phyloP scores from a whole-genome alignment of 805 yeast genomes.

The Candida vaughaniae region DNA sequence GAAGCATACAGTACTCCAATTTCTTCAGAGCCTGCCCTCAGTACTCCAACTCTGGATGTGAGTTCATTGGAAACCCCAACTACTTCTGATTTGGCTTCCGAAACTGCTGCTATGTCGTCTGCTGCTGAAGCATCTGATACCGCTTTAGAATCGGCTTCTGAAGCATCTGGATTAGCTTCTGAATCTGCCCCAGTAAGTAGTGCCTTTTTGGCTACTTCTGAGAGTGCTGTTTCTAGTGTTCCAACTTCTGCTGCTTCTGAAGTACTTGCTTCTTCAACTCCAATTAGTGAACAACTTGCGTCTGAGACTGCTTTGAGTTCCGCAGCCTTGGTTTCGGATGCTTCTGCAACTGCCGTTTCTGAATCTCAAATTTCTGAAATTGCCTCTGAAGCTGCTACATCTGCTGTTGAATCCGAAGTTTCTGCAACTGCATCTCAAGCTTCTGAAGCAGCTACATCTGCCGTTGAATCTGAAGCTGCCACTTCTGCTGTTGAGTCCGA shows the following conservation, averaged over 20 bases:
- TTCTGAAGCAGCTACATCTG: constrained; percentile 5
- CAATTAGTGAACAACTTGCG: not conserved
- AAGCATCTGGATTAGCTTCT: not conserved
- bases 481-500: constrained; percentile 1
- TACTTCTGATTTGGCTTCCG: constrained; percentile 5
- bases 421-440: not conserved
- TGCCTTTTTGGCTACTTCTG: not conserved
- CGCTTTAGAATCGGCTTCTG: constrained; percentile 1
- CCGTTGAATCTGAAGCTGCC: constrained; percentile 4
- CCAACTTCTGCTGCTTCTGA: constrained; percentile 1
- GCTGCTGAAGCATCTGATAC: constrained; percentile 2
- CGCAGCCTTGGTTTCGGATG: not conserved
- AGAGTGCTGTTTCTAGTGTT: not conserved
- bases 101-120: not conserved
- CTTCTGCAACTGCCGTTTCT: constrained; percentile 4
- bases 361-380: not conserved
- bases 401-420: constrained; percentile 4
- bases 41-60: not conserved
- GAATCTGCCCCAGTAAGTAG: constrained; percentile 1
- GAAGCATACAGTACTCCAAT: no score
- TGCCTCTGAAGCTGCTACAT: constrained; percentile 4
- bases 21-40: not conserved
- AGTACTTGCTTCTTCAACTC: not conserved
- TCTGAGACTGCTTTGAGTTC: constrained; percentile 2
- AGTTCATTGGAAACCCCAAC: constrained; percentile 2